Conservation (phyloP, 306 rosid species). For the Prunus padus region DNA sequence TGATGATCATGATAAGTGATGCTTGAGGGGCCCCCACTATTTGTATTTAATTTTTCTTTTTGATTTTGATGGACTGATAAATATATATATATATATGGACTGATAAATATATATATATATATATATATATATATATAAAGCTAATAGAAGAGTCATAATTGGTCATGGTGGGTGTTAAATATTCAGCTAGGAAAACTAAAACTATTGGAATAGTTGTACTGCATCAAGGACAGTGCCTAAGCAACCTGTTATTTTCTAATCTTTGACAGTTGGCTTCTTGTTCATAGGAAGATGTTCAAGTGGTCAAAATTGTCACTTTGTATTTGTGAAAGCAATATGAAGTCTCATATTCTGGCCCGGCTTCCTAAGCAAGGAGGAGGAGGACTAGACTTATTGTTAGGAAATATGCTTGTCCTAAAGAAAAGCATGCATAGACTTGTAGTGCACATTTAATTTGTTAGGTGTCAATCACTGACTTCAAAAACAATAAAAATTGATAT, state of each 20-base stretch:
- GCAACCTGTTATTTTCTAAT: neutral
- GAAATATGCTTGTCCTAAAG: neutral
- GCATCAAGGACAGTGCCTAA: neutral
- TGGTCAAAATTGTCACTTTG: constrained; percentile 19
- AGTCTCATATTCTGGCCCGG: neutral
- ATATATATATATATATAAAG: neutral
- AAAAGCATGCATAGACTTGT: neutral
- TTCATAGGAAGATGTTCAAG: constrained; percentile 3
- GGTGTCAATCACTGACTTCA: neutral
- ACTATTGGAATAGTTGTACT: neutral
- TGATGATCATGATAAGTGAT: constrained; percentile 13
- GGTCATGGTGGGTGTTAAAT: constrained; percentile 11
- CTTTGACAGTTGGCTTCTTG: constrained; percentile 6
- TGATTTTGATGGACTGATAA: neutral
- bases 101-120: too few species aligned
- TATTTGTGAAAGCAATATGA: neutral
- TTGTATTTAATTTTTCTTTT: too few species aligned
- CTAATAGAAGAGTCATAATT: neutral
- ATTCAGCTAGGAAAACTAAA: neutral
- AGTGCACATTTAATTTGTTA: neutral
- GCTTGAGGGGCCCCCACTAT: neutral
- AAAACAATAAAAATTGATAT: neutral
- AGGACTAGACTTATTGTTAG: neutral
- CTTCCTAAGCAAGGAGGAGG: too few species aligned
- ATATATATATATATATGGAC: too few species aligned